Evolutionary conservation across 2,329 filamentous ascomycete species (phyloP), one percentile per base, ranked within the genome.

Genomic region (Trichoderma brevicompactum): DNA sequence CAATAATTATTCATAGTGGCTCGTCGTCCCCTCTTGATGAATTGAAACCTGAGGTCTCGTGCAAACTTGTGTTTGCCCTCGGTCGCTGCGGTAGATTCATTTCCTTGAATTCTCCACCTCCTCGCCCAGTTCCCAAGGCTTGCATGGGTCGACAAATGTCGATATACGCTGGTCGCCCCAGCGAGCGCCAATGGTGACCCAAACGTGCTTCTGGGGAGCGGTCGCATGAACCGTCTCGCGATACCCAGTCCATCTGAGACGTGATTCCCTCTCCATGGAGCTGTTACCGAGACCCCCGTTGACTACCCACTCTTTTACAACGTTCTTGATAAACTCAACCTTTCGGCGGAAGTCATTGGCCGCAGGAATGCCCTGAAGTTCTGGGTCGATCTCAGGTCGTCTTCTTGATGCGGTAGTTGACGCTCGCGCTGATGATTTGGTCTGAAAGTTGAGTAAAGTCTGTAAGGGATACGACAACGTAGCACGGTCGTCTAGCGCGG

Each of bases 311-410:
- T 92, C 89, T 68, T 83, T 84, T 10, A 92, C 83, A 15, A 92
- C 83, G 59, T 83, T 78, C 69, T 84, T 83, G 71, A 94, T 86
- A 73, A 94, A 94, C 66, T 87, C 84, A 65, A 94, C 84, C 80
- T 94, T 94, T 70, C 82, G 83, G 40, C 88, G 86, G 73, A 94
- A 86, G 69, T 89, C 85, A 74, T 94, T 94, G 46, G 89, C 88
- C 19, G 85, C 83, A 0, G 91, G 89, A 64, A 92, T 86, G 64
- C 83, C 81, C 74, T 88, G 85, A 13, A 88, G 77, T 72, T 85
- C 83, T 0, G 84, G 80, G 53, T 83, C 81, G 69, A 89, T 89
- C 68, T 88, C 84, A 9, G 87, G 86, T 5, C 86, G 82, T 68
- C 82, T 83, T 28, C 85, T 81, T 12, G 81, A 78, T 5, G 79